Evolutionary conservation across 345 rosid species (phyloP), one percentile per base, ranked within the genome.

Genomic region (Eucalyptus dawsonii): DNA sequence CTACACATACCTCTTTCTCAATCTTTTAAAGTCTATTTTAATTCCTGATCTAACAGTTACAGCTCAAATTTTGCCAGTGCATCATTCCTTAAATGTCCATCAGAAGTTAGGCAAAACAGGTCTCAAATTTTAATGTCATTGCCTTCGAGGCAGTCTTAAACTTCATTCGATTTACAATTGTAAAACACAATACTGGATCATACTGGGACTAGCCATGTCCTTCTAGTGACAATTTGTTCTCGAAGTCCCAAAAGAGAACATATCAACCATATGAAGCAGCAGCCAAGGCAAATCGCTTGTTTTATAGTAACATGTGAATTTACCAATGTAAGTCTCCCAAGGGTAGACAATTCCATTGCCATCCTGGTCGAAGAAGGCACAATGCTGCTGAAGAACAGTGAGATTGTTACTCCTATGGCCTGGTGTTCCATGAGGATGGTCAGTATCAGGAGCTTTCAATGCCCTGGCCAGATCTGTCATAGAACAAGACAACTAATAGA

Each of bases 291-390:
- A 87, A 40, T 44, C 0, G 42, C 40, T 60, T 31, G 50, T 87
- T 44, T 40, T 1, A 5, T 14, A 29, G 80, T 16, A 60, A 56
- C 8, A 86, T 11, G 88, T 42, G 51, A 29, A 80, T 62, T 80
- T 91, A 96, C 99, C 97, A 72, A 92, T 50, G 88, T 94, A 98
- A 88, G 99, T 98, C 91, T 97, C 99, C 99, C 98, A 96, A n/a
- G 99, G 99, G 72, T 98, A 98, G 87, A 98, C 86, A 88, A 98
- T 97, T 60, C 99, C 99, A 89, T 98, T 93, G 69, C 91, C 93
- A 47, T 97, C 97, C 50, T 88, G 92, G 90, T 98, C 99, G 8
- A 97, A 98, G 90, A 96, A 98, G 92, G 97, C 94, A 6, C 90
- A 98, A 91, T 97, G 99, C 89, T 96, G 98, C 91, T 97, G 99